Conservation (phyloP, 1,139 yeast species). For the Scheffersomyces stambukii region DNA sequence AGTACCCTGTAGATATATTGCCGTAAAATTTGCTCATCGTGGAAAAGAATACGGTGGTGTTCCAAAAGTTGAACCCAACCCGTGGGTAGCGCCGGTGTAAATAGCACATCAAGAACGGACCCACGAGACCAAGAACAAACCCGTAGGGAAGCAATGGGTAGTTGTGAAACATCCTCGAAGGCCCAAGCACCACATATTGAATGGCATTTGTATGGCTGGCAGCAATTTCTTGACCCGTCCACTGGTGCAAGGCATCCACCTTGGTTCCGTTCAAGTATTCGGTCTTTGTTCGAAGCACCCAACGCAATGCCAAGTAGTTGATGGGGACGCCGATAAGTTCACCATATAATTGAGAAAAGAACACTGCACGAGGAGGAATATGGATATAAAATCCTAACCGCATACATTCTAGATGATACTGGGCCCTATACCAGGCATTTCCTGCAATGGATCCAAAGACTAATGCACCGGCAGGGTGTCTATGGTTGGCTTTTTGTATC, state of each 20-base stretch:
- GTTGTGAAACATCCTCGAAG: slow-evolving; percentile 34
- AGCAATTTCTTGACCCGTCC: slow-evolving; percentile 47
- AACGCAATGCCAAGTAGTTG: slow-evolving; percentile 42
- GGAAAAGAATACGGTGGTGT: slow-evolving; percentile 47
- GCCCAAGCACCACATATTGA: slow-evolving; percentile 49
- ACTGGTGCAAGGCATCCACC: slow-evolving; percentile 45
- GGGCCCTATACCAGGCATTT: slow-evolving; percentile 53
- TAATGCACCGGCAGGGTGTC: slow-evolving; percentile 47
- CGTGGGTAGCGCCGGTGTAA: slow-evolving; percentile 21
- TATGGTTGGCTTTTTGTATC: slow-evolving; percentile 25
- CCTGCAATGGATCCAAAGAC: slow-evolving; percentile 50
- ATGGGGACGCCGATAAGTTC: slow-evolving; percentile 49
- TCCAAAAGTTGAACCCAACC: slow-evolving; percentile 34
- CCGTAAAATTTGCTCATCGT: slow-evolving; percentile 47
- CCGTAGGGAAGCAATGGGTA: slow-evolving; percentile 44
- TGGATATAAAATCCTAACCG: slow-evolving; percentile 47
- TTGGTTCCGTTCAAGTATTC: slow-evolving; percentile 34
- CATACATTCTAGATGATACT: slow-evolving; percentile 45
- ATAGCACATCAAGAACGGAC: slow-evolving; percentile 30
- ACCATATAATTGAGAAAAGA: slow-evolving; percentile 47
- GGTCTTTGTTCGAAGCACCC: slow-evolving; percentile 39
- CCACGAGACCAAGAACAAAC: slow-evolving; percentile 34
- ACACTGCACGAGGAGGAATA: slow-evolving; percentile 43
- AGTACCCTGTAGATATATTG: slow-evolving; percentile 46
- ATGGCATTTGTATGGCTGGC: slow-evolving; percentile 44